These are phyloP conservation scores for Colletotrichum scovillei DNA, from an alignment of 2,329 filamentous ascomycete species.

Conservation along the genomic window DNA sequence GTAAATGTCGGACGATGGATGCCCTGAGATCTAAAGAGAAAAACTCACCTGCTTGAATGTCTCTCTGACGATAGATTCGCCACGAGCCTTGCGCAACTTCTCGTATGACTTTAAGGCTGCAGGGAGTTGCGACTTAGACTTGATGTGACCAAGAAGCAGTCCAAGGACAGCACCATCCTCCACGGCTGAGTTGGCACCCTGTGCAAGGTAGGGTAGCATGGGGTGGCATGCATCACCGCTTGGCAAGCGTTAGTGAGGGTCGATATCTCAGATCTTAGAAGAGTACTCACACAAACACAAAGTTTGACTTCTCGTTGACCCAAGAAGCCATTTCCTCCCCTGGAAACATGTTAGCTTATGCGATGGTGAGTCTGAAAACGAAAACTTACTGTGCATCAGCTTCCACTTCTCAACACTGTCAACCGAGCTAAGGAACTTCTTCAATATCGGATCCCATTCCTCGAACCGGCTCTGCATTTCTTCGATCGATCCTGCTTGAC, in stretches of 20 bases:
- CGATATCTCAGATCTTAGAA: neutral
- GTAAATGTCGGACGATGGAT: too few relatives aligned
- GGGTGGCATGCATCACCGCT: conserved; percentile 72
- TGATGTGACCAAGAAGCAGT: conserved; percentile 63
- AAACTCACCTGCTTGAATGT: conserved; percentile 56
- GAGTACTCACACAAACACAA: conserved; percentile 56
- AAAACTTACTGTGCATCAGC: conserved; percentile 63
- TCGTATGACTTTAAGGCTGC: conserved; percentile 59
- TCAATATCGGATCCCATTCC: conserved; percentile 72
- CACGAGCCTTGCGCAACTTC: conserved; percentile 57
- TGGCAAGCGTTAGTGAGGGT: conserved; percentile 36
- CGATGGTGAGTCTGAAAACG: conserved; percentile 13
- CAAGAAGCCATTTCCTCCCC: conserved; percentile 63
- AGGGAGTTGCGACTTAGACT: conserved; percentile 56
- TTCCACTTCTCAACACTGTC: conserved; percentile 76
- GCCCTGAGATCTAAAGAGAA: neutral
- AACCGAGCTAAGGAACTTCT: conserved; percentile 58
- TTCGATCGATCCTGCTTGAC: conserved; percentile 63
- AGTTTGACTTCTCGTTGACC: conserved; percentile 63
- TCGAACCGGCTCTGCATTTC: conserved; percentile 71
- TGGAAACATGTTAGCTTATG: conserved; percentile 33
- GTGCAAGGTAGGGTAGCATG: conserved; percentile 72
- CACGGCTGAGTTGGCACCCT: conserved; percentile 74
- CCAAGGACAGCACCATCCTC: conserved; percentile 77
- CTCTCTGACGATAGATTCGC: conserved; percentile 68